Conservation (phyloP, 2,329 filamentous ascomycete species). For the Trichoderma breve region DNA sequence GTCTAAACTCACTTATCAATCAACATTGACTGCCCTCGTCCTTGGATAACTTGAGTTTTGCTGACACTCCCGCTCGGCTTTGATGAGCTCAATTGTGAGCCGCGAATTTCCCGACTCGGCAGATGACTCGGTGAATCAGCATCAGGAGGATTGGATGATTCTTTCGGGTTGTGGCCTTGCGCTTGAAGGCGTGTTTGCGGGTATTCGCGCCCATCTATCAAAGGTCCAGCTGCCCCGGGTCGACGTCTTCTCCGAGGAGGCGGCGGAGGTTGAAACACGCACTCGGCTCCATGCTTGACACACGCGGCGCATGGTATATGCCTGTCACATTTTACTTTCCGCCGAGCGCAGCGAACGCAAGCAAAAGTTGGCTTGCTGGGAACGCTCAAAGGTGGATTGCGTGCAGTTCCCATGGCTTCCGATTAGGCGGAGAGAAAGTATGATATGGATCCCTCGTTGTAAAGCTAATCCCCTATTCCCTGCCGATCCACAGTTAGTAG, state of each 20-base stretch:
- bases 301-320: constrained; percentile 1
- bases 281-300: not conserved
- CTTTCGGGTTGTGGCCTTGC: not conserved
- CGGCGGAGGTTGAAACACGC: constrained; percentile 1
- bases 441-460: not conserved
- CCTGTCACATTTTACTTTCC: not conserved
- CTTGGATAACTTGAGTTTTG: constrained; percentile 4
- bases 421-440: not conserved
- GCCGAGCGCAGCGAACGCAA: not conserved
- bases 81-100: not conserved
- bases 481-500: not conserved
- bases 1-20: constrained; percentile 5
- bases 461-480: not conserved
- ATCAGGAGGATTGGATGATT: not conserved
- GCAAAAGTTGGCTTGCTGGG: not conserved
- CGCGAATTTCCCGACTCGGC: not conserved
- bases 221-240: not conserved
- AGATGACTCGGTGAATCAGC: not conserved
- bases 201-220: not conserved
- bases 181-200: not conserved
- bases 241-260: not conserved
- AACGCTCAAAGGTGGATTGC: not conserved
- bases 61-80: constrained; percentile 2
- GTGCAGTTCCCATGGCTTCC: not conserved
- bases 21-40: constrained; percentile 6